These are phyloP conservation scores for Andrographis paniculata DNA, from an alignment of 305 asterid species.

Conservation along the genomic window DNA sequence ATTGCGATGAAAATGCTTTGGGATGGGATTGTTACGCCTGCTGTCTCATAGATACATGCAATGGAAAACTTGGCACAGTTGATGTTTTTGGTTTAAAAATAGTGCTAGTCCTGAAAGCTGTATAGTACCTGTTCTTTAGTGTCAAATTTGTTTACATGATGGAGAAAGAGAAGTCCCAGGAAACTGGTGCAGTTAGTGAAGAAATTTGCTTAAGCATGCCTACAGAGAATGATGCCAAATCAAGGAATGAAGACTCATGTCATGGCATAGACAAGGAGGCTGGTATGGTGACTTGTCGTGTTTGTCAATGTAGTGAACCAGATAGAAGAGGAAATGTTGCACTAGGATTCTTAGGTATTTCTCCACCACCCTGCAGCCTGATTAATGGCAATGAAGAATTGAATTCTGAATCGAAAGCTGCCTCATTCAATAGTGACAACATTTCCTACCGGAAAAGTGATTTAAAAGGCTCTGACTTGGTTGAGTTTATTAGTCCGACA, in stretches of 20 bases:
- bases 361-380: constrained; percentile 39
- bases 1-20: constrained; percentile 11
- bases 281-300: constrained; percentile 59
- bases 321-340: constrained; percentile 73
- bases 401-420: constrained; percentile 28
- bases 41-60: constrained; percentile 16
- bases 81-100: constrained; percentile 19
- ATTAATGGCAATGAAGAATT: constrained; percentile 27
- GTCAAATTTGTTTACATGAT: constrained; percentile 22
- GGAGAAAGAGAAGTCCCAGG: constrained; percentile 40
- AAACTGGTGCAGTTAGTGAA: constrained; percentile 23
- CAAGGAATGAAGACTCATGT: constrained; percentile 30
- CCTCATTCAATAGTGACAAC: constrained; percentile 27
- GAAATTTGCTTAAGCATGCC: constrained; percentile 30
- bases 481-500: constrained; percentile 73
- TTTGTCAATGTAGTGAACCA: constrained; percentile 77
- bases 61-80: constrained; percentile 15
- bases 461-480: constrained; percentile 42
- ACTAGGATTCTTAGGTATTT: constrained; percentile 59
- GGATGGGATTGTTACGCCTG: constrained; percentile 11
- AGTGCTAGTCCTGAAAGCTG: constrained; percentile 14
- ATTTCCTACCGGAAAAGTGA: constrained; percentile 22
- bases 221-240: constrained; percentile 30
- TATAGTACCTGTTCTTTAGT: constrained; percentile 10
- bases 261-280: constrained; percentile 43